Conservation (phyloP, 1,139 yeast genomes). For the Debaryomyces udenii region DNA sequence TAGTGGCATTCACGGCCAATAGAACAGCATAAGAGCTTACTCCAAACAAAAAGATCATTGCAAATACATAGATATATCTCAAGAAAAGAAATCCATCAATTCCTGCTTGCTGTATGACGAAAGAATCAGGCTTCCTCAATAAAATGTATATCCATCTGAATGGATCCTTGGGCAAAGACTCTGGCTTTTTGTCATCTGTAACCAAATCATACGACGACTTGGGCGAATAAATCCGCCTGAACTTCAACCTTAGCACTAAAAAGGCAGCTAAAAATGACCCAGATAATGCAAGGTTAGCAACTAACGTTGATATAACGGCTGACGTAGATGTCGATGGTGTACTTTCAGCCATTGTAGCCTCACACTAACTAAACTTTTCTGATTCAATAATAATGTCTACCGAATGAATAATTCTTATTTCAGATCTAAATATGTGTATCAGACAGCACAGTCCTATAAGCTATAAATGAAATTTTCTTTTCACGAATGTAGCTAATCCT, state of each 20-base stretch:
- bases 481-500: too few relatives aligned
- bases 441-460: too few relatives aligned
- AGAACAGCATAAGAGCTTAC: slow-evolving; percentile 55
- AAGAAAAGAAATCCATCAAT: slow-evolving; percentile 74
- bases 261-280: slow-evolving; percentile 57
- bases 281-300: slow-evolving; percentile 57
- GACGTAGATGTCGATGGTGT: slow-evolving; percentile 55
- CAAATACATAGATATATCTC: slow-evolving; percentile 55
- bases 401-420: too few relatives aligned
- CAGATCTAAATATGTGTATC: too few relatives aligned
- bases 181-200: slow-evolving; percentile 63
- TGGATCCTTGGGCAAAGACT: slow-evolving; percentile 63
- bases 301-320: slow-evolving; percentile 63
- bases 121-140: slow-evolving; percentile 62
- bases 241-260: slow-evolving; percentile 54
- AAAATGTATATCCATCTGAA: slow-evolving; percentile 64
- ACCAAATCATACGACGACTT: slow-evolving; percentile 61
- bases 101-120: slow-evolving; percentile 72
- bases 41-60: slow-evolving; percentile 43
- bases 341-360: slow-evolving; percentile 22
- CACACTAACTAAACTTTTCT: too few relatives aligned
- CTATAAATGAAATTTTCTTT: too few relatives aligned
- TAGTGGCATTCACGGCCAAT: slow-evolving; percentile 65
- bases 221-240: slow-evolving; percentile 69
- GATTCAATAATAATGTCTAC: too few relatives aligned